Base-by-base conservation (phyloP, 805 yeast species). In the Sugiyamaella lignohabitans region DNA sequence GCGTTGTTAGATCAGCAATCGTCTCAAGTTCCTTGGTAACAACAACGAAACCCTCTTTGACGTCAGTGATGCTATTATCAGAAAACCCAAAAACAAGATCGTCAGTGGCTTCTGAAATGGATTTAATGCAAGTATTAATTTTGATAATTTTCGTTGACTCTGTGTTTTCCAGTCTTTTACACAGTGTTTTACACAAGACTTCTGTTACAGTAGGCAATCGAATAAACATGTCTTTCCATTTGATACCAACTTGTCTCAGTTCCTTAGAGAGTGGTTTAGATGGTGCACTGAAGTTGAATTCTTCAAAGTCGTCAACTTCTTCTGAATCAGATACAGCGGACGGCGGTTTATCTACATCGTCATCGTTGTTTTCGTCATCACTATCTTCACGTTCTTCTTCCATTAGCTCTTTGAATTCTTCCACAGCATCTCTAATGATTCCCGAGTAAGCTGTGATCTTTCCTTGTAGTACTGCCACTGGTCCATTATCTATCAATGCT, bases 401-500 rank as follows among this genome's bases (percentile, higher is more conserved):
- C 4, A 43, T 37, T 17, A 34, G 32, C 10, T 43, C 46, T 11
- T 29, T 5, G 36, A 48, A 41, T 11, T 50, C 53, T 14, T 38
- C 22, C 4, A 24, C 6, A 17, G 49, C 51, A 37, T 47, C 51
- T 30, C 40, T 46, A 18, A 47, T 30, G 18, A 42, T 22, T n/a
- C 38, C 39, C 24, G 32, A 27, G 34, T 38, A 43, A 10, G 21
- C 20, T 4, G 36, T 21, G 39, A 42, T 47, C 14, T 24, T 34
- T n/a, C 27, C 18, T 23, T 20, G 37, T 34, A 42, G 18, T 18
- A 42, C 34, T 20, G 18, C 22, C 37, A 17, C 27, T 5, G 40
- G 45, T 18, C 40, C 45, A 32, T 8, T 16, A 21, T 60, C 8
- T 64, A 61, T 27, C 14, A 27, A 27, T 27, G 8, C 32, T 27